Evolutionary conservation across 2,329 filamentous ascomycete genomes (phyloP).

Genomic region (Pseudogymnoascus sp.): DNA sequence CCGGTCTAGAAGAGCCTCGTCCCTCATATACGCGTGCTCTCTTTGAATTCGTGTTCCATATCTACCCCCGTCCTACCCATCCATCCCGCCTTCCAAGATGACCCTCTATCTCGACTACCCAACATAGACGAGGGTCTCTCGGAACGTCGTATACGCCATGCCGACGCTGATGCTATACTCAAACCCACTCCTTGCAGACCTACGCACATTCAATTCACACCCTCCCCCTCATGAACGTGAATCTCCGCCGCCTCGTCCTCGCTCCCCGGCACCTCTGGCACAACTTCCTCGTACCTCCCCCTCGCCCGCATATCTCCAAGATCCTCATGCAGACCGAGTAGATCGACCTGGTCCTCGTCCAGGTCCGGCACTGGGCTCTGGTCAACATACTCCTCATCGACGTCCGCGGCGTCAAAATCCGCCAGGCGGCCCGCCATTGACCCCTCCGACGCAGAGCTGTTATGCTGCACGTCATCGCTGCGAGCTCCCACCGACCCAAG

Average conservation of each 20-base stretch:
- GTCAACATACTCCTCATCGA: conserved; percentile 21
- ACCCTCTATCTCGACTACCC: not conserved
- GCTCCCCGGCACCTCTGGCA: conserved; percentile 7
- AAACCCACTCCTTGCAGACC: conserved; percentile 9
- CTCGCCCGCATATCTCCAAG: conserved; percentile 11
- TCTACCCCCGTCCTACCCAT: not conserved
- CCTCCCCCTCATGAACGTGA: conserved; percentile 27
- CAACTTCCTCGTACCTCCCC: not conserved
- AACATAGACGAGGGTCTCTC: conserved; percentile 10
- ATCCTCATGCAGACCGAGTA: conserved; percentile 16
- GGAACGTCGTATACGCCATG: not conserved
- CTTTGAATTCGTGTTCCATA: conserved; percentile 1
- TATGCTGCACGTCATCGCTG: conserved; percentile 26
- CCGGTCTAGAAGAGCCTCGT: not conserved
- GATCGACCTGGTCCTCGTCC: conserved; percentile 18
- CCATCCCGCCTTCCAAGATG: not conserved
- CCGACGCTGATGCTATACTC: not conserved
- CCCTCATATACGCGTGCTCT: not conserved
- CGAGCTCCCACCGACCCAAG: conserved; percentile 7
- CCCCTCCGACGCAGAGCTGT: conserved; percentile 23
- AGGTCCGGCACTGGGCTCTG: conserved; percentile 24
- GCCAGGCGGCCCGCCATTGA: conserved; percentile 17
- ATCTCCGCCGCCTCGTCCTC: conserved; percentile 27
- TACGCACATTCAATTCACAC: conserved; percentile 17
- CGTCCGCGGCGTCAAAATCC: conserved; percentile 22